Evolutionary conservation across 768 basidiomycete species (phyloP).

Genomic region (Hydnomerulius pinastri): DNA sequence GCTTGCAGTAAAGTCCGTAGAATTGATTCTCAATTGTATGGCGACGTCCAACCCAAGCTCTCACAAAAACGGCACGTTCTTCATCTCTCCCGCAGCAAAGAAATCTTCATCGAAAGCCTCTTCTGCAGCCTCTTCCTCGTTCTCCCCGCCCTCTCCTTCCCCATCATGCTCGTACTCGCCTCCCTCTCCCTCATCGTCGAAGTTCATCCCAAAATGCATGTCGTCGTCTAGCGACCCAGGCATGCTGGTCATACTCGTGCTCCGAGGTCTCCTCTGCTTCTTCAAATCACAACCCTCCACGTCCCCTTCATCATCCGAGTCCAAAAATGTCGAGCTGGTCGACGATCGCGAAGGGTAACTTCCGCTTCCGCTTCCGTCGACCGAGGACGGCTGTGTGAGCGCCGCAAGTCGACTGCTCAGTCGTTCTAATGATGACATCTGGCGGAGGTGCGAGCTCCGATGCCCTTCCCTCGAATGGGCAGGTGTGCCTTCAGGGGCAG

Average conservation of each 20-base stretch:
- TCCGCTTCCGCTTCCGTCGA: constrained; percentile 24
- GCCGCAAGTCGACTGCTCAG: constrained; percentile 60
- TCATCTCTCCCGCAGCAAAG: constrained; percentile 81
- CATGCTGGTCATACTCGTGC: constrained; percentile 80
- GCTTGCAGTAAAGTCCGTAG: no score
- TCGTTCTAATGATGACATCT: constrained; percentile 78
- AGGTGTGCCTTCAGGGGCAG: not conserved
- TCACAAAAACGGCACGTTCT: constrained; percentile 68
- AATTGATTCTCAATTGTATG: no score
- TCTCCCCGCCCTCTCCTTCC: constrained; percentile 39
- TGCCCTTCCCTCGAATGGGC: constrained; percentile 24
- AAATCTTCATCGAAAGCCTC: constrained; percentile 80
- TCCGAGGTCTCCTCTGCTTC: constrained; percentile 44
- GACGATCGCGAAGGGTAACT: constrained; percentile 55
- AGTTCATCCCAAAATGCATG: constrained; percentile 55
- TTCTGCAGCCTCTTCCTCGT: constrained; percentile 66
- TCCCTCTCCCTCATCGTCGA: constrained; percentile 44
- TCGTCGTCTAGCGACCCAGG: constrained; percentile 75
- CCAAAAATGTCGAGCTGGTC: constrained; percentile 48
- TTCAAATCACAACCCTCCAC: constrained; percentile 41
- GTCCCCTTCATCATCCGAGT: constrained; percentile 50
- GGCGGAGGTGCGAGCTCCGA: constrained; percentile 52
- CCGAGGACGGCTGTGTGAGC: constrained; percentile 43
- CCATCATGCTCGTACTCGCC: constrained; percentile 35
- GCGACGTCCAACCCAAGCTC: no score